A percentile compares a stretch with the other conserved stretches of the same genome.
phyloP scores from a whole-genome alignment of 2,329 filamentous ascomycete species.

The Penicillium fuscoglaucum region DNA sequence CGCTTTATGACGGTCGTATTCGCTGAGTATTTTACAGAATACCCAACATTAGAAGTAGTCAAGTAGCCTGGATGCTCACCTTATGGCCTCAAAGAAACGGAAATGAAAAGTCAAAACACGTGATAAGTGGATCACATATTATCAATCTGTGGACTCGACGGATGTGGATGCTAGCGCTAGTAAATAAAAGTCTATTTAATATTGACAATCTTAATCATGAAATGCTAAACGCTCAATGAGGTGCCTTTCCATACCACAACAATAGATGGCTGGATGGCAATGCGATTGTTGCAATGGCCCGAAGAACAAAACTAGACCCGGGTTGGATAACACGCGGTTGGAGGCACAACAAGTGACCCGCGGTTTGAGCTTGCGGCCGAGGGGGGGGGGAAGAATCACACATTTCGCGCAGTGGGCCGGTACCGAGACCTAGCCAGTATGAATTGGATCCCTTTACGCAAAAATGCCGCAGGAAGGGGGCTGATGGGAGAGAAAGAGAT shows the following conservation, averaged over 20 bases:
- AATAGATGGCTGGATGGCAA: too few relatives aligned
- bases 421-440: not conserved
- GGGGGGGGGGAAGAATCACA: not conserved
- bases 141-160: too few relatives aligned
- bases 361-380: not conserved
- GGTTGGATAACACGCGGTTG: too few relatives aligned
- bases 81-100: not conserved
- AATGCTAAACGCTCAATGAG: too few relatives aligned
- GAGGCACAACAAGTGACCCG: too few relatives aligned
- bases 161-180: not conserved
- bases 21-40: not conserved
- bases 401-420: not conserved
- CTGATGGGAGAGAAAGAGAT: too few relatives aligned
- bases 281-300: too few relatives aligned
- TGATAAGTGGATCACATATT: not conserved
- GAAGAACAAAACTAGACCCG: too few relatives aligned
- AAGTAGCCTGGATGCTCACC: not conserved
- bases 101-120: not conserved
- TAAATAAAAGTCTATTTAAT: not conserved
- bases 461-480: not conserved
- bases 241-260: too few relatives aligned
- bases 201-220: not conserved
- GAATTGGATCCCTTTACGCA: not conserved
- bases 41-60: too few relatives aligned
- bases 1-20: not conserved